These are phyloP conservation scores for Phytopythium chamaehyphon DNA, from an alignment of 352 stramenopile genomes.

Conservation along the genomic window DNA sequence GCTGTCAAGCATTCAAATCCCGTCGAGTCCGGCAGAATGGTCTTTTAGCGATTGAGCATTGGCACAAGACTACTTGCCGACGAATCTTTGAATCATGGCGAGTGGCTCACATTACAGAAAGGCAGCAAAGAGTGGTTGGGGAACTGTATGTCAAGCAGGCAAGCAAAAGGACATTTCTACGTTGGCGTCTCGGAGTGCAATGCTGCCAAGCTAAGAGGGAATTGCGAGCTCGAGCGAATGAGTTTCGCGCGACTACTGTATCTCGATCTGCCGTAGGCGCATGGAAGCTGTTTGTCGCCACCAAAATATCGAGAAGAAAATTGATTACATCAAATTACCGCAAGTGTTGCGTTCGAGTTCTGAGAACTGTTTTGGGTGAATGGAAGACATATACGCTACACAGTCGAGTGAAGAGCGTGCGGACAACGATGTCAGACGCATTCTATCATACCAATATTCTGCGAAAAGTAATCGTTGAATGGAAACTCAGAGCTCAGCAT, in stretches of 20 bases:
- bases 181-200: no score
- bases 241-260: not conserved
- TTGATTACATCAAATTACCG: conserved; percentile 26
- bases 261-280: conserved; percentile 1
- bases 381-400: conserved; percentile 23
- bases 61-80: conserved; percentile 13
- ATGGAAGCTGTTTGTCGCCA: conserved; percentile 11
- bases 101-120: conserved; percentile 6
- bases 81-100: conserved; percentile 20
- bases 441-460: conserved; percentile 11
- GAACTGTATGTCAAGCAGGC: conserved; percentile 5
- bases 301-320: conserved; percentile 6
- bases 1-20: not conserved
- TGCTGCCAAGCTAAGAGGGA: conserved; percentile 1
- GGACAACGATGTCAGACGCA: conserved; percentile 20
- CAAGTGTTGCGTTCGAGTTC: conserved; percentile 20
- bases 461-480: conserved; percentile 12
- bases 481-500: conserved; percentile 17
- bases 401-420: conserved; percentile 15
- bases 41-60: conserved; percentile 25
- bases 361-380: conserved; percentile 18
- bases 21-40: conserved; percentile 12
- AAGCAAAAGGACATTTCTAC: no score
- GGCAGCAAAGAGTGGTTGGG: conserved; percentile 7
- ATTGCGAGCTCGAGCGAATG: not conserved